These are phyloP conservation scores for Zasmidium cellare DNA, from an alignment of 2,329 filamentous ascomycete genomes.

Conservation along the genomic window DNA sequence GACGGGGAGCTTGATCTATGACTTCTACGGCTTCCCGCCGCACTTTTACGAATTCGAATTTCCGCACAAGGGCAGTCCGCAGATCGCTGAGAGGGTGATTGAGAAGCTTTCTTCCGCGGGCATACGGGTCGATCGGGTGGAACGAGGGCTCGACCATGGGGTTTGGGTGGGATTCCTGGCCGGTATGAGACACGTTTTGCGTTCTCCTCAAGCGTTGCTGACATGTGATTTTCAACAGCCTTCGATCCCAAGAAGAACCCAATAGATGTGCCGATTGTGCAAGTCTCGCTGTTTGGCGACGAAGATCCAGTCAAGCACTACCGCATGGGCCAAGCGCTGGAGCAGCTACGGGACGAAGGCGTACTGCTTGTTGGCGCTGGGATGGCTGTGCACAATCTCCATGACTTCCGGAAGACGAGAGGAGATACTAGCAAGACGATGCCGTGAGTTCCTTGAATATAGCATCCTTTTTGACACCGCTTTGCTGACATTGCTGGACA, in stretches of 20 bases:
- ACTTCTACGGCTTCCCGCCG: constrained; percentile 68
- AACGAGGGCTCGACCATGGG: constrained; percentile 68
- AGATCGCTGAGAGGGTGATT: constrained; percentile 59
- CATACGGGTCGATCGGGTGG: constrained; percentile 58
- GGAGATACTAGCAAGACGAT: constrained; percentile 5
- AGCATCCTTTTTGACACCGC: too few species aligned
- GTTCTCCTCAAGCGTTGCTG: constrained; percentile 38
- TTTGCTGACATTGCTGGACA: constrained; percentile 17
- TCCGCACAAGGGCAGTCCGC: constrained; percentile 59
- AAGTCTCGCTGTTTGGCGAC: constrained; percentile 64
- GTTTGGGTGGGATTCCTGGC: constrained; percentile 66
- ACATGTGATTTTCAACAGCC: constrained; percentile 6
- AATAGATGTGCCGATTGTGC: constrained; percentile 58
- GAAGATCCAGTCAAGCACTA: constrained; percentile 66
- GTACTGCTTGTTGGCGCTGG: constrained; percentile 58
- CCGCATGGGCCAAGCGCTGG: constrained; percentile 58
- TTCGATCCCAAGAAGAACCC: constrained; percentile 30
- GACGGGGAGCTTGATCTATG: constrained; percentile 65
- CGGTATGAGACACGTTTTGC: constrained; percentile 50
- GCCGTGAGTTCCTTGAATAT: neutral
- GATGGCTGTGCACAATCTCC: constrained; percentile 66
- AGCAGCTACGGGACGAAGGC: constrained; percentile 48
- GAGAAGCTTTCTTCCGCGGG: constrained; percentile 54
- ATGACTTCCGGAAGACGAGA: constrained; percentile 19
- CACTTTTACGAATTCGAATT: constrained; percentile 66